Conservation (phyloP, 805 yeast genomes). For the Candida mattraensis region DNA sequence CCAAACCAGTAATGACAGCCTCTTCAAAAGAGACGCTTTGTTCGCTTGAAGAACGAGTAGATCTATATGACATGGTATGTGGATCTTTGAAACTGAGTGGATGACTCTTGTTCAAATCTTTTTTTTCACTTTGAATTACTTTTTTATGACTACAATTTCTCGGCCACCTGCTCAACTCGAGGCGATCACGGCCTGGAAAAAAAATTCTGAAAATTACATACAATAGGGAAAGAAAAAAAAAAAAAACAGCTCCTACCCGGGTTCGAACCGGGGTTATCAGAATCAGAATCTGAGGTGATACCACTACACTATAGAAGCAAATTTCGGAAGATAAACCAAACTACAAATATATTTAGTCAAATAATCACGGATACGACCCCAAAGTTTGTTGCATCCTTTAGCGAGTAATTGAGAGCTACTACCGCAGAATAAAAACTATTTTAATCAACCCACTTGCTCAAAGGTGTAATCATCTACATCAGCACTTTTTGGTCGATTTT, state of each 20-base stretch:
- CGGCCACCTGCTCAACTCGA: too few relatives aligned
- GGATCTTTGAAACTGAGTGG: background rate
- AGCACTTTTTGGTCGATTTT: too few relatives aligned
- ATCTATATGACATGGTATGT: slow-evolving; percentile 66
- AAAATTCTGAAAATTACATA: background rate
- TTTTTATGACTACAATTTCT: too few relatives aligned
- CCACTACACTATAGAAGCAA: slow-evolving; percentile 35
- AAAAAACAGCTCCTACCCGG: slow-evolving; percentile 36
- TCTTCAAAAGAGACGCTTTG: slow-evolving; percentile 70
- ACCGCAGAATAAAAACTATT: too few relatives aligned
- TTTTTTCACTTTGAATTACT: slow-evolving; percentile 1
- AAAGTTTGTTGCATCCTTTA: too few relatives aligned
- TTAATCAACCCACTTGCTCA: too few relatives aligned
- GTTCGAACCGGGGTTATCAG: slow-evolving; percentile 39
- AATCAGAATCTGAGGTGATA: slow-evolving; percentile 38
- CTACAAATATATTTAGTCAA: slow-evolving; percentile 1
- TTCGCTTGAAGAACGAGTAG: slow-evolving; percentile 63
- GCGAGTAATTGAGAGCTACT: too few relatives aligned
- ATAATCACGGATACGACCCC: too few relatives aligned
- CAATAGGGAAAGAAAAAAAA: slow-evolving; percentile 4
- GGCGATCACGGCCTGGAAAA: slow-evolving; percentile 1
- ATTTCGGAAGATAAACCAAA: slow-evolving; percentile 4
- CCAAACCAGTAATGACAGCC: slow-evolving; percentile 86
- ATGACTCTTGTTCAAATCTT: slow-evolving; percentile 1
- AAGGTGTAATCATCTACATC: too few relatives aligned